A percentile compares a stretch with the other conserved stretches of the same genome.
phyloP scores from a whole-genome alignment of 805 yeast genomes.

The Pichia membranifaciens region DNA sequence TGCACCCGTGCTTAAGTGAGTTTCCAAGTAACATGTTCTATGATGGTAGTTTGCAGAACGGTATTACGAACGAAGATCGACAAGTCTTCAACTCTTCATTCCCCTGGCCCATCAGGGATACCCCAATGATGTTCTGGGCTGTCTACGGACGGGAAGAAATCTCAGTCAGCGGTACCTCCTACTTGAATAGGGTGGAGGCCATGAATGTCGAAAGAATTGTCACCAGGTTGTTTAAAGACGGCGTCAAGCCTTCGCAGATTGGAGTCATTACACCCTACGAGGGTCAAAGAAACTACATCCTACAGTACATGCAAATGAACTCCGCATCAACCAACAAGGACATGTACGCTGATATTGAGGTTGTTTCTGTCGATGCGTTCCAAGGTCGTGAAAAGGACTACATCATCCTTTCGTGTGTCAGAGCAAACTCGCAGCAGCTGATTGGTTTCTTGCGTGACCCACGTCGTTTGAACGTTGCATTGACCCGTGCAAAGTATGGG shows the following conservation, averaged over 20 bases:
- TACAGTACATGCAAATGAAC: slow-evolving; percentile 69
- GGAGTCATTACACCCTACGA: slow-evolving; percentile 94
- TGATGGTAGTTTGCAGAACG: slow-evolving; percentile 88
- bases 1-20: slow-evolving; percentile 85
- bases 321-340: slow-evolving; percentile 59
- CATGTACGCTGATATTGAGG: slow-evolving; percentile 68
- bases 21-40: slow-evolving; percentile 89
- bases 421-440: slow-evolving; percentile 63
- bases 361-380: slow-evolving; percentile 69
- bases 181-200: slow-evolving; percentile 81
- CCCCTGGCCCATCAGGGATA: slow-evolving; percentile 86
- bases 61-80: slow-evolving; percentile 76
- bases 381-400: slow-evolving; percentile 55
- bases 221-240: slow-evolving; percentile 66
- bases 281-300: slow-evolving; percentile 81
- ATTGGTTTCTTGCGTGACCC: slow-evolving; percentile 85
- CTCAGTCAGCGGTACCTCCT: slow-evolving; percentile 74
- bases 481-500: slow-evolving; percentile 84
- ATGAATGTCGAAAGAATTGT: slow-evolving; percentile 79
- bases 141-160: slow-evolving; percentile 86
- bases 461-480: slow-evolving; percentile 81
- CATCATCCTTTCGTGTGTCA: slow-evolving; percentile 46
- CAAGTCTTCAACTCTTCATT: slow-evolving; percentile 48
- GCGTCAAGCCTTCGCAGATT: slow-evolving; percentile 72
- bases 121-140: slow-evolving; percentile 97